Percentiles rank a stretch among this genome's conserved stretches.
Conservation (phyloP, 108 stramenopile genomes). For the Mayamaea pseudoterrestris region DNA sequence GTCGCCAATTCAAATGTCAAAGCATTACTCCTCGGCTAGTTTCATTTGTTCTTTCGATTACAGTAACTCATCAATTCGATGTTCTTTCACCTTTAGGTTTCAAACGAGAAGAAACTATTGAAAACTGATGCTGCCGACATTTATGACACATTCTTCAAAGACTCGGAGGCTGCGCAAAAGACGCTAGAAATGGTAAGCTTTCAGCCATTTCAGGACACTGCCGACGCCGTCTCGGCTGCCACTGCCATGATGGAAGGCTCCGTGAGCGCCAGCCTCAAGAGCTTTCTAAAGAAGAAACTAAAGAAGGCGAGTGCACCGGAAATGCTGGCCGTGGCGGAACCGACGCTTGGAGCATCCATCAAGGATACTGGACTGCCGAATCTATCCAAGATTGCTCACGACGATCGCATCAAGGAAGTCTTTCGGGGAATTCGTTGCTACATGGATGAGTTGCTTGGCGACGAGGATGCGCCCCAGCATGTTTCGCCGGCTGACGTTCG, state of each 20-base stretch:
- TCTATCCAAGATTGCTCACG: slow-evolving; percentile 30
- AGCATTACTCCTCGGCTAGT: neutral
- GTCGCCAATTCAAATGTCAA: slow-evolving; percentile 4
- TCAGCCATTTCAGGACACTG: slow-evolving; percentile 93
- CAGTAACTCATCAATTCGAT: neutral
- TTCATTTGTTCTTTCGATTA: neutral
- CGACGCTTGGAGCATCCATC: slow-evolving; percentile 75
- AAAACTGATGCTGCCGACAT: slow-evolving; percentile 79
- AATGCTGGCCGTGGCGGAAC: slow-evolving; percentile 89
- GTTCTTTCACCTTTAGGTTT: neutral
- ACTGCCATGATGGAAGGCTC: slow-evolving; percentile 91
- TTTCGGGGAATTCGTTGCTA: slow-evolving; percentile 92
- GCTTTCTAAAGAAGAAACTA: slow-evolving; percentile 93
- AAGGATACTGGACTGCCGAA: slow-evolving; percentile 56
- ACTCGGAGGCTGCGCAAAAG: slow-evolving; percentile 59
- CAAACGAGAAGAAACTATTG: slow-evolving; percentile 55
- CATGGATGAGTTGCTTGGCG: slow-evolving; percentile 83
- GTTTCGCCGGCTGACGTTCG: slow-evolving; percentile 48
- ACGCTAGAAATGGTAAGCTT: slow-evolving; percentile 85
- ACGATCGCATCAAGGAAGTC: slow-evolving; percentile 84
- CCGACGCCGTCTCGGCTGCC: slow-evolving; percentile 94
- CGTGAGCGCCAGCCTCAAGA: slow-evolving; percentile 86
- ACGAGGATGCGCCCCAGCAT: slow-evolving; percentile 14
- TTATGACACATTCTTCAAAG: slow-evolving; percentile 79
- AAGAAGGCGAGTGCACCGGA: slow-evolving; percentile 76